Evolutionary conservation across 2,329 filamentous ascomycete genomes (phyloP).

Genomic region (Domatiomyces catenatus): DNA sequence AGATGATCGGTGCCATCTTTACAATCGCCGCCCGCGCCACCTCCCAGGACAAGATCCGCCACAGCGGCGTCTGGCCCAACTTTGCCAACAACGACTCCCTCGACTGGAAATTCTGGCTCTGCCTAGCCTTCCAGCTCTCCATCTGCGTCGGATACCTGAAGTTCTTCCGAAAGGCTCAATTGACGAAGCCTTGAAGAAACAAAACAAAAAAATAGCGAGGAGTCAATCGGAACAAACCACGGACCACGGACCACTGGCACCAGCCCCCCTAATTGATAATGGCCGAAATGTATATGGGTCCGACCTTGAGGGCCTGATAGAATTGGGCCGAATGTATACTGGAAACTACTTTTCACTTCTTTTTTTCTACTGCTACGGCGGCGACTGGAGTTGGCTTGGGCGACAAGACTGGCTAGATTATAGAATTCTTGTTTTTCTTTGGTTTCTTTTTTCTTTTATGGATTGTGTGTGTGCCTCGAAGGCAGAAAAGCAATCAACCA

Average conservation of each 20-base stretch:
- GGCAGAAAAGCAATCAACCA: too few relatives aligned
- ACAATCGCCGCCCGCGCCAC: constrained; percentile 40
- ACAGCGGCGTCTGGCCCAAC: constrained; percentile 39
- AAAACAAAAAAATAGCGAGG: too few relatives aligned
- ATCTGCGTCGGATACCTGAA: constrained; percentile 42
- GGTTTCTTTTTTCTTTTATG: too few relatives aligned
- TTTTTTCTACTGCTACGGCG: too few relatives aligned
- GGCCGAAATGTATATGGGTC: not conserved
- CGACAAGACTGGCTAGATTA: not conserved
- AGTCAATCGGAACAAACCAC: too few relatives aligned
- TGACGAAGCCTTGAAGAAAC: constrained; percentile 1
- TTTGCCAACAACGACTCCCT: constrained; percentile 22
- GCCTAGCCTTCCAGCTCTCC: constrained; percentile 35
- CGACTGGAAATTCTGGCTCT: constrained; percentile 38
- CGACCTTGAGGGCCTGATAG: too few relatives aligned
- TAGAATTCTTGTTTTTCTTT: not conserved
- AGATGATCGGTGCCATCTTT: constrained; percentile 37
- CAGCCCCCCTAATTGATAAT: not conserved
- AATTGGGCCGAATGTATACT: not conserved
- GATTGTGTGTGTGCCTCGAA: not conserved
- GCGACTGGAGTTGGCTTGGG: too few relatives aligned
- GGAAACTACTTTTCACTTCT: not conserved
- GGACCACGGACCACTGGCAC: too few relatives aligned
- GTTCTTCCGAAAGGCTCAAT: constrained; percentile 2
- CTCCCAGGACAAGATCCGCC: constrained; percentile 37